Percentiles rank a stretch among this genome's conserved stretches.
phyloP scores from a whole-genome alignment of 148 eudicot species.

The Chenopodium album region DNA sequence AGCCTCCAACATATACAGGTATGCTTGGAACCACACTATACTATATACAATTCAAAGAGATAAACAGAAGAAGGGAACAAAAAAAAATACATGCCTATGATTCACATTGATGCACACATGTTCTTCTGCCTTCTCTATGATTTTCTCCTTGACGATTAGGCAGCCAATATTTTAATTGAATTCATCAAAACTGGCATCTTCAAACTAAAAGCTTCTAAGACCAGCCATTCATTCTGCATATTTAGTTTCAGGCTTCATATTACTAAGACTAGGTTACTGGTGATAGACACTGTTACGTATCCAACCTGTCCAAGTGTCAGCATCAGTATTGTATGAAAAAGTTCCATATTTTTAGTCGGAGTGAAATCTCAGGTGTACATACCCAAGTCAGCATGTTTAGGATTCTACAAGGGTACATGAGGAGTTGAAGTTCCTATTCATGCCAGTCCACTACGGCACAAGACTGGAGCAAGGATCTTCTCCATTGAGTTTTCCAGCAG shows the following conservation, averaged over 20 bases:
- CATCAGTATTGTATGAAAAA: neutral
- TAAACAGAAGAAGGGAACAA: neutral
- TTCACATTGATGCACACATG: constrained; percentile 11
- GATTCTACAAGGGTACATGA: neutral
- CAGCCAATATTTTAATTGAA: neutral
- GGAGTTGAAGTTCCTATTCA: neutral
- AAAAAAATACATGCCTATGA: constrained; percentile 7
- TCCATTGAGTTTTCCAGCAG: constrained; percentile 12
- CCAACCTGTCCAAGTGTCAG: neutral
- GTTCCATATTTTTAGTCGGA: neutral
- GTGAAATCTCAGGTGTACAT: neutral
- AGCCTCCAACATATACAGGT: neutral
- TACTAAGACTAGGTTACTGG: neutral
- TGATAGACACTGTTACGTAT: neutral
- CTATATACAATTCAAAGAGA: neutral
- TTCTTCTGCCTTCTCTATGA: neutral
- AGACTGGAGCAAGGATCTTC: constrained; percentile 36
- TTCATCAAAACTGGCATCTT: neutral
- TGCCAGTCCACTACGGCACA: constrained; percentile 17
- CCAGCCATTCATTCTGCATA: neutral
- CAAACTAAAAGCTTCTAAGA: neutral
- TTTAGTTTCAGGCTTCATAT: no score
- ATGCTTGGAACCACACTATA: neutral
- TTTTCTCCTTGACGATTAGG: neutral
- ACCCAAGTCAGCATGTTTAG: neutral